These are phyloP conservation scores for Xanthoparmelia taractica DNA, from an alignment of 495 filamentous ascomycete genomes.

Conservation along the genomic window DNA sequence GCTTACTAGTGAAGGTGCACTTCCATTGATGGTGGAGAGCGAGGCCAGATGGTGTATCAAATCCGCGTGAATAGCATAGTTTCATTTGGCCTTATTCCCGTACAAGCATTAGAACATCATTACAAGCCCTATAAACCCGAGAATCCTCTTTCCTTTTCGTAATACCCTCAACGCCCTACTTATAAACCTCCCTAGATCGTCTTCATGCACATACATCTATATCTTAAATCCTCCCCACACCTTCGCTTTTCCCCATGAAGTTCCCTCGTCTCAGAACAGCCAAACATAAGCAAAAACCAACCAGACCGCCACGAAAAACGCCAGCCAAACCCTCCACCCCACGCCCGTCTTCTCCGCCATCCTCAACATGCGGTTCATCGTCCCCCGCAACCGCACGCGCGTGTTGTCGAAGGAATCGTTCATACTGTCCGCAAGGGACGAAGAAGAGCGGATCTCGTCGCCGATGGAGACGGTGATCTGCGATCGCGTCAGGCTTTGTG, in stretches of 20 bases:
- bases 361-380: conserved; percentile 92
- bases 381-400: conserved; percentile 67
- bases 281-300: conserved; percentile 85
- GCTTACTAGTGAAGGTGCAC: background rate
- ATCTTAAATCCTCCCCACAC: background rate
- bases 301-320: conserved; percentile 74
- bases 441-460: conserved; percentile 83
- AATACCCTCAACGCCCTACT: background rate
- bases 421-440: conserved; percentile 55
- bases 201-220: background rate
- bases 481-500: too few species aligned
- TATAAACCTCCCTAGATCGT: background rate
- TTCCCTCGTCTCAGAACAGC: conserved; percentile 45
- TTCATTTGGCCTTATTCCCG: background rate
- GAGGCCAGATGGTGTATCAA: background rate
- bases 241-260: background rate
- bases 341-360: conserved; percentile 94
- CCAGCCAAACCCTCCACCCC: conserved; percentile 87
- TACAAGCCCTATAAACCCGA: background rate
- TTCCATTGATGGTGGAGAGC: background rate
- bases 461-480: conserved; percentile 90
- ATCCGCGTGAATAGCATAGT: background rate
- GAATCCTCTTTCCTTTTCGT: background rate
- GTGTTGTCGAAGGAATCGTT: conserved; percentile 88
- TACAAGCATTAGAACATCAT: background rate